Percentiles rank a stretch among this genome's conserved stretches.
Conservation (phyloP, 139 green algal species). For the Ettlia oleoabundans region DNA sequence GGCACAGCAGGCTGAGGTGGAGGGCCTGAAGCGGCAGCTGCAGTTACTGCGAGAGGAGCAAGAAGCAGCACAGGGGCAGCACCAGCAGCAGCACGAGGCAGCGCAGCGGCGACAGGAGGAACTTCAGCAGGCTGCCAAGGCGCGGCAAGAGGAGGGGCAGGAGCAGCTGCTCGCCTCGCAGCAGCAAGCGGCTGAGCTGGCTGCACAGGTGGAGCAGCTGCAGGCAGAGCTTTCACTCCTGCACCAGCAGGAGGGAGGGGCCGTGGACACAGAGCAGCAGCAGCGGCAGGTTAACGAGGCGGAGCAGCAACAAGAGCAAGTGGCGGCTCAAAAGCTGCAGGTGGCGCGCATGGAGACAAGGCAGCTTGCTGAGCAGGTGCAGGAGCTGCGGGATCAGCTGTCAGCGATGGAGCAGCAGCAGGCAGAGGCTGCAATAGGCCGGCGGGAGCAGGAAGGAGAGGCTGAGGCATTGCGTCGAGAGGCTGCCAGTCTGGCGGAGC, state of each 20-base stretch:
- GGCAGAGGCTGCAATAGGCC: no score
- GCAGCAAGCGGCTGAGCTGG: not conserved
- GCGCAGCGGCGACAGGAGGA: not conserved
- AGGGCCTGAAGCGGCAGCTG: not conserved
- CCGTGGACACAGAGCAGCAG: not conserved
- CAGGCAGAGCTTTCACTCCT: constrained; percentile 29
- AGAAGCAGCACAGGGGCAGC: not conserved
- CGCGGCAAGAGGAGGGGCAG: not conserved
- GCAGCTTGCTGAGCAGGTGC: constrained; percentile 18
- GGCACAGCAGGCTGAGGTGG: not conserved
- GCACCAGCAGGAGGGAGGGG: not conserved
- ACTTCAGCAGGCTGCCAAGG: not conserved
- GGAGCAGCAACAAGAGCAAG: not conserved
- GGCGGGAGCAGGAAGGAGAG: not conserved
- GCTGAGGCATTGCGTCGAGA: not conserved
- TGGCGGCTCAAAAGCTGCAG: not conserved
- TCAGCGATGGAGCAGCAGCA: not conserved
- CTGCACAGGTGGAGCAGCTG: not conserved
- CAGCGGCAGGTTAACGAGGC: not conserved
- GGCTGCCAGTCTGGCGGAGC: not conserved
- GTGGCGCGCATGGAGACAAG: not conserved
- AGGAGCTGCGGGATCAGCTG: constrained; percentile 22
- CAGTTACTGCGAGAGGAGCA: not conserved
- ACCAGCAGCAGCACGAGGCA: not conserved
- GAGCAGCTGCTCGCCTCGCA: not conserved